Evolutionary conservation across 73 alveolate species (phyloP).

Genomic region (Diophrys appendiculata): DNA sequence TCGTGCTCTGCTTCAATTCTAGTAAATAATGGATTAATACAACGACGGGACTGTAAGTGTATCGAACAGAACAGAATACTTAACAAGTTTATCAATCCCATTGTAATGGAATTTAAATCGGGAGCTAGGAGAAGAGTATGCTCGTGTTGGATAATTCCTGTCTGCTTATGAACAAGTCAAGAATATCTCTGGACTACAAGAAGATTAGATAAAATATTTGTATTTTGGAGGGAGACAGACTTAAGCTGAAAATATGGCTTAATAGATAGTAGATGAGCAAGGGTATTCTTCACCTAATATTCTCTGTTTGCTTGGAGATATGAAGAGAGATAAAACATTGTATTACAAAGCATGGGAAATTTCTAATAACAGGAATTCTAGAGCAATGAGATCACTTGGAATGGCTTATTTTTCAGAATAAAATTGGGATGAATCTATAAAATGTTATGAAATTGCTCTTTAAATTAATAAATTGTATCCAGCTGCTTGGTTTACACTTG

Average conservation of each 20-base stretch:
- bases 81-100: constrained; percentile 80
- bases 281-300: constrained; percentile 77
- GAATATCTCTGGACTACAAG: constrained; percentile 85
- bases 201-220: constrained; percentile 90
- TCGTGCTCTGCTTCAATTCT: constrained; percentile 85
- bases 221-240: constrained; percentile 80
- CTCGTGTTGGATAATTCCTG: constrained; percentile 86
- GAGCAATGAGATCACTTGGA: constrained; percentile 94
- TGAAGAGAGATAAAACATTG: constrained; percentile 76
- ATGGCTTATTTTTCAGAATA: constrained; percentile 66
- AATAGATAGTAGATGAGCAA: constrained; percentile 69
- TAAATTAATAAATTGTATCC: constrained; percentile 91
- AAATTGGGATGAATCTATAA: constrained; percentile 72
- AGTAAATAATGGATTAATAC: constrained; percentile 90
- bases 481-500: constrained; percentile 95
- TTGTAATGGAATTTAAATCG: constrained; percentile 74
- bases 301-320: constrained; percentile 92
- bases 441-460: constrained; percentile 91
- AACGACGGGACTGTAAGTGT: constrained; percentile 83
- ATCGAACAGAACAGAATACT: constrained; percentile 70
- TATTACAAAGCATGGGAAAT: constrained; percentile 95
- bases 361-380: constrained; percentile 81
- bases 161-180: constrained; percentile 91
- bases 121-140: constrained; percentile 85
- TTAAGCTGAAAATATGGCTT: constrained; percentile 83